Evolutionary conservation across 2,329 filamentous ascomycete genomes (phyloP).

Genomic region (Neodidymelliopsis sp.): DNA sequence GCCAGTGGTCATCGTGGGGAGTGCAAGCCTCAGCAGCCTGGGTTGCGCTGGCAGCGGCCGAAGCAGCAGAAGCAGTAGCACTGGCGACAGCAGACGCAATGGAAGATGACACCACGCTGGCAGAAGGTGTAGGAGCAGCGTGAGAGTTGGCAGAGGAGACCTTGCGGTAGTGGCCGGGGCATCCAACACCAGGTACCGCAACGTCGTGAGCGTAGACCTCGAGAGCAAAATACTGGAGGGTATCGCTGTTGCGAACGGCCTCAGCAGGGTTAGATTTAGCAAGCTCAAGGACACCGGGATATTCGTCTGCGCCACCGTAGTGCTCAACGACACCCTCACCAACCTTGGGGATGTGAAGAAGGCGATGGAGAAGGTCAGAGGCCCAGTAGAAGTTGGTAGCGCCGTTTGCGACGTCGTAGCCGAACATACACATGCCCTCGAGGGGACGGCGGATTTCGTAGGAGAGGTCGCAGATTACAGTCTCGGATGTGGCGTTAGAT

Average conservation of each 20-base stretch:
- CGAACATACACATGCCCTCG: constrained; percentile 66
- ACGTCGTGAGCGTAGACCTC: constrained; percentile 73
- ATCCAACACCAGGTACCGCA: constrained; percentile 68
- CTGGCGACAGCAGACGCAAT: constrained; percentile 7
- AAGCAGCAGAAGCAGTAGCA: constrained; percentile 8
- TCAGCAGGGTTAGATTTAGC: constrained; percentile 60
- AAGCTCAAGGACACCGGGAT: constrained; percentile 62
- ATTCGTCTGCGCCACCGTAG: constrained; percentile 66
- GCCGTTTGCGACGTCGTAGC: constrained; percentile 67
- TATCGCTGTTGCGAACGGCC: constrained; percentile 65
- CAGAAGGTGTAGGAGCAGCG: constrained; percentile 9
- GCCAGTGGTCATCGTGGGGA: constrained; percentile 37
- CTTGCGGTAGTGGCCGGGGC: constrained; percentile 55
- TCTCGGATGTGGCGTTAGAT: constrained; percentile 69
- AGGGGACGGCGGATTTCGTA: constrained; percentile 66
- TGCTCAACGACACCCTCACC: constrained; percentile 68
- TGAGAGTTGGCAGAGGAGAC: constrained; percentile 13
- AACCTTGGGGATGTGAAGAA: constrained; percentile 69
- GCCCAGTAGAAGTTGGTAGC: constrained; percentile 70
- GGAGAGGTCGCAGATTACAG: constrained; percentile 72
- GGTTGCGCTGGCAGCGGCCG: constrained; percentile 8
- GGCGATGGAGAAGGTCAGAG: constrained; percentile 70
- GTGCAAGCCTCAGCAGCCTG: constrained; percentile 23
- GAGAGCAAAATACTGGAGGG: constrained; percentile 73
- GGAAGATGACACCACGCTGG: not conserved